Percentiles rank a stretch among this genome's conserved stretches.
Evolutionary conservation across 805 yeast species (phyloP).

Genomic region (Metschnikowia kofuensis): DNA sequence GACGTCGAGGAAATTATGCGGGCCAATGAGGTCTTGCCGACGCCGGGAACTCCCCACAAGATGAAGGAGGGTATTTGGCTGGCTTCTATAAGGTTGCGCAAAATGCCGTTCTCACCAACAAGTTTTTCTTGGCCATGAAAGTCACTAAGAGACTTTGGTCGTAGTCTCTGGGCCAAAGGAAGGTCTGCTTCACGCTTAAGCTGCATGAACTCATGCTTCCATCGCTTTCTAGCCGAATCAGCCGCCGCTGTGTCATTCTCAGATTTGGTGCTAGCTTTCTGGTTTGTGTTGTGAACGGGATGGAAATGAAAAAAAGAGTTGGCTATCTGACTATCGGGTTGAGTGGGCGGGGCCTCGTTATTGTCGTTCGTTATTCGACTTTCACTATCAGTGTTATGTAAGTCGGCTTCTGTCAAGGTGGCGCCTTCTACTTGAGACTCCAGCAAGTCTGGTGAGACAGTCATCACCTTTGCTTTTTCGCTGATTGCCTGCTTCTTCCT

Average conservation of each 20-base stretch:
- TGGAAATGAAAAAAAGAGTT: not conserved
- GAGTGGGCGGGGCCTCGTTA: too few species aligned
- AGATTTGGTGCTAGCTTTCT: not conserved
- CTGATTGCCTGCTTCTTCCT: conserved; percentile 1
- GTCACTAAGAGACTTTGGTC: conserved; percentile 38
- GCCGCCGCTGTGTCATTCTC: not conserved
- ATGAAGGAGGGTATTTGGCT: conserved; percentile 39
- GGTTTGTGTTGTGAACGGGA: not conserved
- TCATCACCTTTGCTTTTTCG: not conserved
- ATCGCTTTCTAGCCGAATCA: not conserved
- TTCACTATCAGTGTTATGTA: not conserved
- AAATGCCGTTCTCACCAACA: conserved; percentile 35
- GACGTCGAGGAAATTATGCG: conserved; percentile 35
- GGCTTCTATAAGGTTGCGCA: conserved; percentile 33
- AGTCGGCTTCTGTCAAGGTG: not conserved
- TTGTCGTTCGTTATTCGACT: too few species aligned
- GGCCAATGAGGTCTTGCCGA: conserved; percentile 43
- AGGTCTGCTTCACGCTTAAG: conserved; percentile 21
- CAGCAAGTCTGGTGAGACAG: not conserved
- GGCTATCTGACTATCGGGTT: too few species aligned
- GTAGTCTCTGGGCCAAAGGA: conserved; percentile 41
- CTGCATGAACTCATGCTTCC: conserved; percentile 1
- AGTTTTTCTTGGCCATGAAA: conserved; percentile 42
- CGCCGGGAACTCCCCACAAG: conserved; percentile 46
- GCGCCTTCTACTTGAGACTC: not conserved